Evolutionary conservation across 140 eudicot genomes (phyloP).

Genomic region (Ambrosia hybrid): DNA sequence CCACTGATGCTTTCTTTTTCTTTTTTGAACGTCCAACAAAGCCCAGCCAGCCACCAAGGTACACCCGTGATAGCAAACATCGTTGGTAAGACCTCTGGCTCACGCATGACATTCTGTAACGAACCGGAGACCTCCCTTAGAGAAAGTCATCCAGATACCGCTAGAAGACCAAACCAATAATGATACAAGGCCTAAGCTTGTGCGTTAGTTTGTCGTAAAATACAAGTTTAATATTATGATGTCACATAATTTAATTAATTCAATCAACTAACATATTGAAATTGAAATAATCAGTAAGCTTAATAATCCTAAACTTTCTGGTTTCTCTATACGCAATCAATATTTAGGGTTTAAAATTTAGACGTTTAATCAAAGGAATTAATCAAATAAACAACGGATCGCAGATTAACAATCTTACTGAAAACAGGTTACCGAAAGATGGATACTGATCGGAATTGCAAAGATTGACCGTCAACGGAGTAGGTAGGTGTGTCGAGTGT

Average conservation of each 20-base stretch:
- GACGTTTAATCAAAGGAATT: conserved; percentile 2
- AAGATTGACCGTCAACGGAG: conserved; percentile 2
- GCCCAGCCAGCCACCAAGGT: too few species aligned
- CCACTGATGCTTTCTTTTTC: neutral
- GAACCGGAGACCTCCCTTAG: too few species aligned
- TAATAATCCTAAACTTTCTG: neutral
- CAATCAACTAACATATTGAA: neutral
- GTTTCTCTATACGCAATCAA: neutral
- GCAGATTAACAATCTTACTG: neutral
- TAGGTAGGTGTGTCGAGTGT: neutral
- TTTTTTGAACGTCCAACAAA: too few species aligned
- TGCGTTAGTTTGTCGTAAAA: neutral
- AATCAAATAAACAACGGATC: neutral
- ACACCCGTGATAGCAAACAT: too few species aligned
- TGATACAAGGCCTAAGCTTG: neutral
- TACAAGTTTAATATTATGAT: too few species aligned
- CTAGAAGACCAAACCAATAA: neutral
- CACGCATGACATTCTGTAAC: too few species aligned
- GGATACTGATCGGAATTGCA: neutral
- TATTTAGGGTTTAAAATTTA: conserved; percentile 9
- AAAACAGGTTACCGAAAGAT: neutral
- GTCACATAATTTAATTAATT: neutral
- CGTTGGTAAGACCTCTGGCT: too few species aligned
- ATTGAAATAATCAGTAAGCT: neutral
- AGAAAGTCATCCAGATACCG: too few species aligned